Conservation (phyloP, 352 stramenopile species). For the Phytophthora crassamura region DNA sequence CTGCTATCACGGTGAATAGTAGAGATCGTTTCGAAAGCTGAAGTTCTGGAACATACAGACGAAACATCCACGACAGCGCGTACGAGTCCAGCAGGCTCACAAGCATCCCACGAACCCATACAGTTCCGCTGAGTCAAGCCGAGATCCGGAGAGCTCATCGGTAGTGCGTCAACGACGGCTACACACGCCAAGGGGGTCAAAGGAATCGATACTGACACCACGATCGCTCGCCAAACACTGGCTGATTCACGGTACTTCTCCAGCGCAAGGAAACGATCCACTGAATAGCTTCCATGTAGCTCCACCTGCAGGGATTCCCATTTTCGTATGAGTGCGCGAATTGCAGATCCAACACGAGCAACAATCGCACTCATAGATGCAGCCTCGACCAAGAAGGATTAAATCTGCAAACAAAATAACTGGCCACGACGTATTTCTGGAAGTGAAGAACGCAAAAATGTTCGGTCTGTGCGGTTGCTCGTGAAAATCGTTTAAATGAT, state of each 20-base stretch:
- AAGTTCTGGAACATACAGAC: conserved; percentile 18
- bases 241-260: conserved; percentile 13
- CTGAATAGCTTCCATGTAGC: conserved; percentile 26
- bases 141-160: conserved; percentile 20
- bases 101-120: conserved; percentile 14
- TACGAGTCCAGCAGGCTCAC: conserved; percentile 7
- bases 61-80: conserved; percentile 16
- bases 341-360: conserved; percentile 1
- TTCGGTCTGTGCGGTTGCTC: no score
- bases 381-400: no score
- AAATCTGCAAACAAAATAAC: no score
- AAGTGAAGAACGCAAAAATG: no score
- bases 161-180: conserved; percentile 16
- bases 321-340: conserved; percentile 15
- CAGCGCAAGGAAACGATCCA: conserved; percentile 13
- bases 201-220: conserved; percentile 4
- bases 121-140: conserved; percentile 12
- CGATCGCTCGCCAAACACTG: conserved; percentile 2
- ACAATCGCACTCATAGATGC: neutral
- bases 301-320: conserved; percentile 33
- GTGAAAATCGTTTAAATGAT: no score
- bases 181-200: conserved; percentile 12
- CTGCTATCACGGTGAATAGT: conserved; percentile 3
- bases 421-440: no score
- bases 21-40: conserved; percentile 3